Conservation (phyloP, 2,329 filamentous ascomycete species). For the Microdochium trichocladiopsis region DNA sequence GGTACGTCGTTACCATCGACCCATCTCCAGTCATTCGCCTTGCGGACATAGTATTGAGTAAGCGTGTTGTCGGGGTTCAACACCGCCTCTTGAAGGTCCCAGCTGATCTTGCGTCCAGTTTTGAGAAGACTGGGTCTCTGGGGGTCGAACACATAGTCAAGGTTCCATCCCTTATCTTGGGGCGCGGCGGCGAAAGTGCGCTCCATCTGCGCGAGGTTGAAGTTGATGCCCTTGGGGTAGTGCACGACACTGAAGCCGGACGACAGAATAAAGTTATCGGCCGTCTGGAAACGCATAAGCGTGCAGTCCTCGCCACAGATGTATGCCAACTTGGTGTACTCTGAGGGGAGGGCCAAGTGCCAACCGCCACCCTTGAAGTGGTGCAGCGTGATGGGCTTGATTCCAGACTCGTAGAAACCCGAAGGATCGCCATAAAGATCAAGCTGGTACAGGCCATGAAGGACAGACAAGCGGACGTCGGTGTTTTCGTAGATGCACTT, state of each 20-base stretch:
- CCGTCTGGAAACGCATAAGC: slow-evolving; percentile 49
- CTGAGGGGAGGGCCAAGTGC: slow-evolving; percentile 46
- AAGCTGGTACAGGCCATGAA: slow-evolving; percentile 53
- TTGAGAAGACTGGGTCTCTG: slow-evolving; percentile 37
- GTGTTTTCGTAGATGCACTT: slow-evolving; percentile 60
- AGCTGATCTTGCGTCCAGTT: slow-evolving; percentile 43
- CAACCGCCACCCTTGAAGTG: slow-evolving; percentile 57
- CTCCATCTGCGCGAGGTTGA: slow-evolving; percentile 43
- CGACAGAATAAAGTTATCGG: slow-evolving; percentile 46
- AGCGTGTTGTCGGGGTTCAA: slow-evolving; percentile 41
- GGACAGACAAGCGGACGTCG: slow-evolving; percentile 45
- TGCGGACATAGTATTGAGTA: slow-evolving; percentile 45
- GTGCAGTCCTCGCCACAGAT: slow-evolving; percentile 55
- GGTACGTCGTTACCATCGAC: slow-evolving; percentile 33
- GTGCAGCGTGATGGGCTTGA: slow-evolving; percentile 53
- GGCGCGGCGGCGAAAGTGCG: slow-evolving; percentile 42
- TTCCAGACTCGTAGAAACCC: slow-evolving; percentile 57
- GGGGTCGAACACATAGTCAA: slow-evolving; percentile 44
- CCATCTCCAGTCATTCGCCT: slow-evolving; percentile 46
- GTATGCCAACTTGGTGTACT: slow-evolving; percentile 49
- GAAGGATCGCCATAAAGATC: slow-evolving; percentile 54
- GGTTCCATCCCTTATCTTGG: slow-evolving; percentile 40
- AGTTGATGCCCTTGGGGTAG: slow-evolving; percentile 44
- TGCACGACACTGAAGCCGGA: slow-evolving; percentile 53
- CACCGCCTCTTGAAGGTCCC: slow-evolving; percentile 44